Evolutionary conservation across 169 alveolate genomes (phyloP), one percentile per base, ranked within the genome.

Genomic region (Plasmodium coatneyi): DNA sequence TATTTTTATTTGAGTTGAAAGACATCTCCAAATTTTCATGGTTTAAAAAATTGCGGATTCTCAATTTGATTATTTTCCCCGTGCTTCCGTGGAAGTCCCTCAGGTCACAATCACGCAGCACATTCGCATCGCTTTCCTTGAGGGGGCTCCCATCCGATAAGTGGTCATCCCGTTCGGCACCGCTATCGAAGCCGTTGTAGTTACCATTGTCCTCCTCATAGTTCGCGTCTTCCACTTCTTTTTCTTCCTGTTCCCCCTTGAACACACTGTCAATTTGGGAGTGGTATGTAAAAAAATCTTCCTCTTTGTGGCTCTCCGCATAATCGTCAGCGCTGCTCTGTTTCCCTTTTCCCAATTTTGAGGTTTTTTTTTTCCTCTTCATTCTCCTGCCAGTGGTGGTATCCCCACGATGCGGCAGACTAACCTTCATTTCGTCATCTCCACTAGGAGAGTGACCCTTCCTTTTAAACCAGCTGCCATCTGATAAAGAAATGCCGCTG

Each of bases 1-100:
- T 82, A 92, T 96, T 96, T 43, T 95, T 92, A 79, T 93, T 34
- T 32, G 96, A 95, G 70, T 95, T 95, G 80, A 96, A 96, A 56
- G 92, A 71, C 79, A 96, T 70, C 71, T 95, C 95, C 81, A 96
- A 90, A 86, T 93, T 95, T 81, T 92, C 97, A 78, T 96, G 97
- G 94, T 96, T 96, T 49, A 96, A 71, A 89, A 96, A 96, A 95
- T 96, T 96, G 9, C 95, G 41, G 7, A 96, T 92, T 7, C 95
- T 81, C 22, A 96, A 93, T 60, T 91, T 92, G n/a, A 96, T 90
- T 22, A 96, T 92, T 71, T 96, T 96, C 3, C 97, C 97, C 0
- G 95, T 80, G 12, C 96, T 83, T 39, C 94, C 94, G 39, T 76
- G 90, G 91, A 96, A 96, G 30, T 87, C 96, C 80, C 71, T 10